A percentile compares a stretch with the other conserved stretches of the same genome.
Evolutionary conservation across 1,139 yeast genomes (phyloP).

Genomic region (Protomyces inouyei): DNA sequence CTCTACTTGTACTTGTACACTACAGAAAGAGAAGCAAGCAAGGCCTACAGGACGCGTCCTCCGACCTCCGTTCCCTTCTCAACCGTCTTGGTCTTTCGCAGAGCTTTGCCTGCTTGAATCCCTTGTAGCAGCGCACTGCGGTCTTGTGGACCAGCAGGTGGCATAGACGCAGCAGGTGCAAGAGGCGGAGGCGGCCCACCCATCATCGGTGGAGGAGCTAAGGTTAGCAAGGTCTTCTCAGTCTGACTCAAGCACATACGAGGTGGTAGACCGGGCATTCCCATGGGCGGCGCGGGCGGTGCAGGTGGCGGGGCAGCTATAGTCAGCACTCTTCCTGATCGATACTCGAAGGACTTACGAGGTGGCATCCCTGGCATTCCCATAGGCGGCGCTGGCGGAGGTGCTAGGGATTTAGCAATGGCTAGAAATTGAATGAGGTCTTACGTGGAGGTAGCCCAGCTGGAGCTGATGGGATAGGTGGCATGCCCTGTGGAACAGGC

Average conservation of each 20-base stretch:
- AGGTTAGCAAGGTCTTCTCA: conserved; percentile 19
- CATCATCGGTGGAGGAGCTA: conserved; percentile 33
- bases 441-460: conserved; percentile 10
- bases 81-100: conserved; percentile 72
- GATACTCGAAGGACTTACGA: conserved; percentile 15
- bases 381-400: conserved; percentile 25
- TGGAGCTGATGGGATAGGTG: conserved; percentile 30
- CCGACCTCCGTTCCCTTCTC: conserved; percentile 50
- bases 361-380: conserved; percentile 16
- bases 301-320: conserved; percentile 31
- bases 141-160: conserved; percentile 34
- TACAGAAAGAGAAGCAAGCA: neutral
- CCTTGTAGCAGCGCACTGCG: conserved; percentile 81
- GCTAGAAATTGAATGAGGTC: conserved; percentile 7
- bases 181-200: conserved; percentile 29
- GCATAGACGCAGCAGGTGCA: conserved; percentile 28
- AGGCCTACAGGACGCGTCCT: conserved; percentile 11
- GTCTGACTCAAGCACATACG: conserved; percentile 30
- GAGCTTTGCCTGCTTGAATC: conserved; percentile 68
- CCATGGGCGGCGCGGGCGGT: conserved; percentile 28
- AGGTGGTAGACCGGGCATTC: conserved; percentile 29
- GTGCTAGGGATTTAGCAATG: neutral
- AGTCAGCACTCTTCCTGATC: conserved; percentile 30
- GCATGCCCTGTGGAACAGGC: conserved; percentile 21
- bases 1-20: neutral